Percentiles rank a stretch among this genome's conserved stretches.
Evolutionary conservation across 1,284 basidiomycete genomes (phyloP).

Genomic region (Cerrena zonata): DNA sequence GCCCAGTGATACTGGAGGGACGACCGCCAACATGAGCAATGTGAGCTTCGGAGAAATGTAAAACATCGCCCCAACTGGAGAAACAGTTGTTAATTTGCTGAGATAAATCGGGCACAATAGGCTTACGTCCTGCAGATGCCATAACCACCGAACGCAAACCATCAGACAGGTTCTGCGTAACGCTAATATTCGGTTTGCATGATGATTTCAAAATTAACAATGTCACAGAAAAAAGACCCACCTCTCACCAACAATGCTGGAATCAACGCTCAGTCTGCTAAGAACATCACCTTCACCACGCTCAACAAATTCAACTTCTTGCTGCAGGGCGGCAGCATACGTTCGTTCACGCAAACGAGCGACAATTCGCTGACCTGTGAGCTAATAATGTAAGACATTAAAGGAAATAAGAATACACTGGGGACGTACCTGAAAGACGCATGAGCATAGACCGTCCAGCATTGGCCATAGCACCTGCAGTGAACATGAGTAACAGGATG

Average conservation of each 20-base stretch:
- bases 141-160: slow-evolving; percentile 84
- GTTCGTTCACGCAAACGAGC: slow-evolving; percentile 80
- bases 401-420: not conserved
- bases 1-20: slow-evolving; percentile 91
- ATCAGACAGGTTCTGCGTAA: slow-evolving; percentile 89
- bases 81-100: not conserved
- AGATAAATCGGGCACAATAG: not conserved
- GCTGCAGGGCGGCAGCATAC: slow-evolving; percentile 75
- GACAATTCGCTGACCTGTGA: slow-evolving; percentile 93
- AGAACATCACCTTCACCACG: slow-evolving; percentile 91
- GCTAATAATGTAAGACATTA: slow-evolving; percentile 18
- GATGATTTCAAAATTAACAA: not conserved
- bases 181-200: slow-evolving; percentile 35
- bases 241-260: slow-evolving; percentile 93
- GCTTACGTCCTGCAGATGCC: slow-evolving; percentile 80
- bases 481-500: slow-evolving; percentile 75
- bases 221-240: slow-evolving; percentile 28
- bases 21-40: slow-evolving; percentile 86
- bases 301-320: slow-evolving; percentile 92
- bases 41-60: slow-evolving; percentile 90
- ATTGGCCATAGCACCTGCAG: slow-evolving; percentile 82
- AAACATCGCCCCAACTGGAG: slow-evolving; percentile 89
- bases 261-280: slow-evolving; percentile 86
- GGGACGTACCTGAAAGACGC: slow-evolving; percentile 64
- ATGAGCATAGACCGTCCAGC: slow-evolving; percentile 85